A percentile compares a stretch with the other conserved stretches of the same genome.
Conservation (phyloP, 495 filamentous ascomycete species). For the Penicillium longicatenatum region DNA sequence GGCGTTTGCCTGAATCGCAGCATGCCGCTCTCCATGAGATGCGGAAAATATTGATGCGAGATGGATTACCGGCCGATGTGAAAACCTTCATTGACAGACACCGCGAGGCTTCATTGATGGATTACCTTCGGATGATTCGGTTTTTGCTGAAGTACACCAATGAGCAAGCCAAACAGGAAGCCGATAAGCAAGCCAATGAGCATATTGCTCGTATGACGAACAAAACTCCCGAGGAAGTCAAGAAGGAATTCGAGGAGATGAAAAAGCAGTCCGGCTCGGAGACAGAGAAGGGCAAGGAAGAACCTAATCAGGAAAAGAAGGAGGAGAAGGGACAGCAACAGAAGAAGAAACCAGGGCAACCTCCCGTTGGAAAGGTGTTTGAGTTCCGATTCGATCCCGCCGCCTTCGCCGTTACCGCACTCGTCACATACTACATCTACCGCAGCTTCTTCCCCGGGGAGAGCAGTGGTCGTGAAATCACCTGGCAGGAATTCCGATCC, state of each 20-base stretch:
- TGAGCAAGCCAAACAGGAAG: slow-evolving; percentile 40
- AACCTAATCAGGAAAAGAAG: slow-evolving; percentile 16
- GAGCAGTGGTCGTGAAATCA: slow-evolving; percentile 71
- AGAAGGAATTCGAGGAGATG: slow-evolving; percentile 32
- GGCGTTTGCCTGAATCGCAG: slow-evolving; percentile 31
- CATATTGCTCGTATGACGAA: slow-evolving; percentile 37
- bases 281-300: slow-evolving; percentile 15
- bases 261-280: slow-evolving; percentile 12
- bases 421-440: slow-evolving; percentile 65
- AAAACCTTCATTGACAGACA: slow-evolving; percentile 35
- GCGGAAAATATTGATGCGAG: slow-evolving; percentile 31
- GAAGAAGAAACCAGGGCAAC: slow-evolving; percentile 25
- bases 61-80: slow-evolving; percentile 37
- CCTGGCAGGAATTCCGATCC: slow-evolving; percentile 92
- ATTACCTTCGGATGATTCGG: slow-evolving; percentile 36
- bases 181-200: slow-evolving; percentile 24
- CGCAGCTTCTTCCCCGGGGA: slow-evolving; percentile 66
- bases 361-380: slow-evolving; percentile 32
- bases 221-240: slow-evolving; percentile 23
- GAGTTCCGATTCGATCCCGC: slow-evolving; percentile 59
- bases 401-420: slow-evolving; percentile 54
- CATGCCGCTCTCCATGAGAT: slow-evolving; percentile 33
- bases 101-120: slow-evolving; percentile 41
- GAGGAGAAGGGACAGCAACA: slow-evolving; percentile 36
- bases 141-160: slow-evolving; percentile 43